Conservation (phyloP, 805 yeast species). For the Starmerella stigmatis region DNA sequence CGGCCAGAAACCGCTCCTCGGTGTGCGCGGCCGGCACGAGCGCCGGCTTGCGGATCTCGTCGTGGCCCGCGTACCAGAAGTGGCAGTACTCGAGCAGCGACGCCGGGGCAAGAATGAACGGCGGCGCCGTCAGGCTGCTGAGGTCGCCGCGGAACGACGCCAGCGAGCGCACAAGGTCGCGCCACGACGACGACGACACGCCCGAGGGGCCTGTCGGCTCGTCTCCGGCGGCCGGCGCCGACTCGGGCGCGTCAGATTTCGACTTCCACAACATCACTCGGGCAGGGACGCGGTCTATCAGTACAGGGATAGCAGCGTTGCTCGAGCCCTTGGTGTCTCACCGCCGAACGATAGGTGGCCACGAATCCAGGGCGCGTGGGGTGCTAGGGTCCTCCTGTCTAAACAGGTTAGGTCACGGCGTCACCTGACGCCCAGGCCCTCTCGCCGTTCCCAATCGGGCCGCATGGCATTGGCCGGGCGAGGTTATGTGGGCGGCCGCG, state of each 20-base stretch:
- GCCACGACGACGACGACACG: slow-evolving; percentile 47
- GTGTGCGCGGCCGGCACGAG: slow-evolving; percentile 31
- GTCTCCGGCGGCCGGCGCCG: slow-evolving; percentile 5
- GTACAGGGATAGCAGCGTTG: too few species aligned
- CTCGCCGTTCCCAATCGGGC: background rate
- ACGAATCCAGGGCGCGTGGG: background rate
- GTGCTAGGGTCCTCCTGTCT: background rate
- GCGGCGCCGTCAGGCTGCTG: slow-evolving; percentile 92
- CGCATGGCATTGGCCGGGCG: background rate
- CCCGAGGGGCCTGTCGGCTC: slow-evolving; percentile 2
- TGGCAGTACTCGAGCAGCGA: slow-evolving; percentile 86
- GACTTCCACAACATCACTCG: slow-evolving; percentile 16
- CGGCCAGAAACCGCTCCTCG: slow-evolving; percentile 66
- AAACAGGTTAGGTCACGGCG: background rate
- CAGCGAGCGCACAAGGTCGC: slow-evolving; percentile 78
- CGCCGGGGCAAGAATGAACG: slow-evolving; percentile 83
- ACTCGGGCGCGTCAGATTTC: background rate
- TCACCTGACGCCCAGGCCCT: background rate
- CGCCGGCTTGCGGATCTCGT: slow-evolving; percentile 62
- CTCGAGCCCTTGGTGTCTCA: too few species aligned
- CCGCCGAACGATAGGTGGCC: too few species aligned
- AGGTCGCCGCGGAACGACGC: slow-evolving; percentile 90
- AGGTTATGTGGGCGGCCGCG: background rate
- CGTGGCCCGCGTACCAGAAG: slow-evolving; percentile 93
- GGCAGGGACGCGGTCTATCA: too few species aligned